Percentiles rank a stretch among this genome's conserved stretches.
Conservation (phyloP, 2,329 filamentous ascomycete genomes). For the Fusarium sp. region DNA sequence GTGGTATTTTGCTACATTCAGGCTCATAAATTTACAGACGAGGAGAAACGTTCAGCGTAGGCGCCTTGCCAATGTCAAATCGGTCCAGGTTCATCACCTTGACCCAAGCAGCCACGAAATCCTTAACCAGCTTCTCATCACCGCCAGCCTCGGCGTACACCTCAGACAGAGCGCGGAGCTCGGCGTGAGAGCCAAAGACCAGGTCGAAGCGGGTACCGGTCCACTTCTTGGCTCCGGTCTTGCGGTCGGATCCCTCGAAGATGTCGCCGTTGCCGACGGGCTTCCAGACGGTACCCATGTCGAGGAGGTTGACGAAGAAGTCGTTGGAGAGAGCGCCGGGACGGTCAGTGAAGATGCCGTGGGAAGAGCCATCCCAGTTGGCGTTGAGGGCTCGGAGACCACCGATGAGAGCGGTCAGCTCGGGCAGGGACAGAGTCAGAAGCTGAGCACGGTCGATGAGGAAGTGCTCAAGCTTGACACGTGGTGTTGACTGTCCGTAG, state of each 20-base stretch:
- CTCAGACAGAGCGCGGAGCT: slow-evolving; percentile 74
- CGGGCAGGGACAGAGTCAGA: slow-evolving; percentile 72
- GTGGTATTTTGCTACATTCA: slow-evolving; percentile 39
- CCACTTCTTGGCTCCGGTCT: slow-evolving; percentile 72
- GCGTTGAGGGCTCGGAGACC: slow-evolving; percentile 73
- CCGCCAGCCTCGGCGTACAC: slow-evolving; percentile 69
- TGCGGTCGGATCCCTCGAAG: slow-evolving; percentile 71
- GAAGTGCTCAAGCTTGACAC: slow-evolving; percentile 71
- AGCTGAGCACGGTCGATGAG: slow-evolving; percentile 76
- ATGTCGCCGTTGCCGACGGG: slow-evolving; percentile 57
- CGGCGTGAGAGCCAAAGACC: slow-evolving; percentile 74
- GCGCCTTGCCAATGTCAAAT: slow-evolving; percentile 58
- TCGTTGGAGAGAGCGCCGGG: slow-evolving; percentile 77
- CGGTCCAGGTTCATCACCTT: slow-evolving; percentile 79
- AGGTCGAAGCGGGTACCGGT: slow-evolving; percentile 72
- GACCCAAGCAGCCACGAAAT: slow-evolving; percentile 74
- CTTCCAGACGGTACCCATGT: slow-evolving; percentile 70
- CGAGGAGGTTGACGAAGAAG: slow-evolving; percentile 82
- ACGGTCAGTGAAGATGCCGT: slow-evolving; percentile 72
- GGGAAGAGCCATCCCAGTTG: slow-evolving; percentile 73
- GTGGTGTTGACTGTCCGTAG: slow-evolving; percentile 69
- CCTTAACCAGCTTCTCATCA: slow-evolving; percentile 69
- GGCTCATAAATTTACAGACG: slow-evolving; percentile 37
- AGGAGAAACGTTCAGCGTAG: slow-evolving; percentile 25
- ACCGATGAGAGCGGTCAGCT: slow-evolving; percentile 74